Percentiles rank a stretch among this genome's conserved stretches.
These are phyloP conservation scores for Schwanniomyces sp. DNA, from an alignment of 805 yeast genomes.

Conservation along the genomic window DNA sequence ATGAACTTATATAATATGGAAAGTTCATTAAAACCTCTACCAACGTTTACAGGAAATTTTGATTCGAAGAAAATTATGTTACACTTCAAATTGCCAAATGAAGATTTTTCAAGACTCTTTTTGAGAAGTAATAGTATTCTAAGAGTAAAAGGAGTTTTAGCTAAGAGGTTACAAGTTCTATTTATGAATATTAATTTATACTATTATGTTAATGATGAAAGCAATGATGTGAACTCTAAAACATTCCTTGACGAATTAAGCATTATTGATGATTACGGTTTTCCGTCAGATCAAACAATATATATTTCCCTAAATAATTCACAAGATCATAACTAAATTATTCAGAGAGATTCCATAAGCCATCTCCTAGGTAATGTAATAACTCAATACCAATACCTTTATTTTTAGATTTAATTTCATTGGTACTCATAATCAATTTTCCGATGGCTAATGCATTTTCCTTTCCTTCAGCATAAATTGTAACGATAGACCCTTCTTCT, in stretches of 20 bases:
- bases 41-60: conserved; percentile 3
- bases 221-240: conserved; percentile 8
- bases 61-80: conserved; percentile 7
- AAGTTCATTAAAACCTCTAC: not conserved
- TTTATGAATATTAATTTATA: conserved; percentile 23
- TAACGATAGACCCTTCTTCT: conserved; percentile 69
- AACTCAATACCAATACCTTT: conserved; percentile 90
- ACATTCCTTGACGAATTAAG: conserved; percentile 27
- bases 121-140: conserved; percentile 26
- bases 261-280: conserved; percentile 18
- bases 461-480: conserved; percentile 90
- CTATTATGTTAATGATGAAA: conserved; percentile 23
- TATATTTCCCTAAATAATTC: conserved; percentile 9
- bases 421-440: conserved; percentile 82
- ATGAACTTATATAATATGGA: conserved; percentile 32
- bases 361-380: conserved; percentile 84
- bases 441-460: conserved; percentile 90
- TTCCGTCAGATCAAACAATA: conserved; percentile 5
- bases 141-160: conserved; percentile 32
- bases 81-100: not conserved
- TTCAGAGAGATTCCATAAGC: conserved; percentile 68
- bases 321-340: conserved; percentile 23
- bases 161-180: conserved; percentile 14
- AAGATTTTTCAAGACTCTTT: conserved; percentile 14
- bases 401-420: conserved; percentile 77